Percentiles rank a stretch among this genome's conserved stretches.
Conservation (phyloP, 257 asterid species). For the Cynanchum wilfordii region DNA sequence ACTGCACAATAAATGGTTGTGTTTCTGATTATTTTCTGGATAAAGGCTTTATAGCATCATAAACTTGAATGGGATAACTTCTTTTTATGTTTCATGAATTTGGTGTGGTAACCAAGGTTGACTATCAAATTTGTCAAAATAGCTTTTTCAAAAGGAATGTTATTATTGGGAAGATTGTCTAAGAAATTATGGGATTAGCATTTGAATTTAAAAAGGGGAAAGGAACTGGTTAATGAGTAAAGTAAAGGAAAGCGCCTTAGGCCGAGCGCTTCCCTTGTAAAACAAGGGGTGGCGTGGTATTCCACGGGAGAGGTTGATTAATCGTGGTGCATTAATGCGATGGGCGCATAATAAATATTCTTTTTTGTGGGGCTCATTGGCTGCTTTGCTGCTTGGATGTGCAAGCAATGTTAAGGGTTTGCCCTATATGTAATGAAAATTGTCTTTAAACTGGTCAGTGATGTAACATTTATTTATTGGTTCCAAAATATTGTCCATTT, state of each 20-base stretch:
- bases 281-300: conserved; percentile 65
- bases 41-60: too few relatives aligned
- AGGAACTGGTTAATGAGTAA: too few relatives aligned
- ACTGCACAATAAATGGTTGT: too few relatives aligned
- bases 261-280: conserved; percentile 76
- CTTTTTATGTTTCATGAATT: too few relatives aligned
- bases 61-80: too few relatives aligned
- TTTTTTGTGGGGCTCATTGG: conserved; percentile 6
- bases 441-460: neutral
- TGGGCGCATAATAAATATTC: conserved; percentile 42
- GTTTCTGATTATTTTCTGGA: too few relatives aligned
- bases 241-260: conserved; percentile 40
- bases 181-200: too few relatives aligned
- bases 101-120: too few relatives aligned
- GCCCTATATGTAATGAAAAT: conserved; percentile 11
- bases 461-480: neutral
- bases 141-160: too few relatives aligned
- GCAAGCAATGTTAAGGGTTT: conserved; percentile 19
- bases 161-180: too few relatives aligned
- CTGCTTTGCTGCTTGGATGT: conserved; percentile 12
- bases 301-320: conserved; percentile 64
- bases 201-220: too few relatives aligned
- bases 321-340: conserved; percentile 77
- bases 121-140: too few relatives aligned
- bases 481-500: neutral